Conservation (phyloP, 495 filamentous ascomycete genomes). For the Penicillium soppii region DNA sequence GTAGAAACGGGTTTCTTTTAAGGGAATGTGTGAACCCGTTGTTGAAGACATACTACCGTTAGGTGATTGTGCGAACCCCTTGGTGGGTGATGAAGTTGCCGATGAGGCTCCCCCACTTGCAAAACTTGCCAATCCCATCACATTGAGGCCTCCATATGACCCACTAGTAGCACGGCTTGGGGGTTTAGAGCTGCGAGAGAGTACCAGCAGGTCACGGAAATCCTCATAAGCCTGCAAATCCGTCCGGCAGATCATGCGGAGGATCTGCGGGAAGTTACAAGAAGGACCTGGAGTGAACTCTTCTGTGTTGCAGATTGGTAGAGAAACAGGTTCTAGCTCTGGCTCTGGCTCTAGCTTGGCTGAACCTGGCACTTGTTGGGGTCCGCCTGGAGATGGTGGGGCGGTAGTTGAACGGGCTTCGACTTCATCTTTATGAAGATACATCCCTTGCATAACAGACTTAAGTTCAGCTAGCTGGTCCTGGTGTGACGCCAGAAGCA, state of each 20-base stretch:
- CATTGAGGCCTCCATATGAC: constrained; percentile 62
- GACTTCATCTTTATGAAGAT: constrained; percentile 65
- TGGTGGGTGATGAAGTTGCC: constrained; percentile 39
- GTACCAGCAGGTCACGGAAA: constrained; percentile 73
- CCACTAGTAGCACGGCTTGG: constrained; percentile 66
- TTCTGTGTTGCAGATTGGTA: constrained; percentile 34
- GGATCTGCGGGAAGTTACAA: constrained; percentile 77
- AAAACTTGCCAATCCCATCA: constrained; percentile 57
- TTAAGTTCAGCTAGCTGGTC: constrained; percentile 93
- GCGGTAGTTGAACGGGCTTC: constrained; percentile 60
- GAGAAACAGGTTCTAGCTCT: constrained; percentile 17
- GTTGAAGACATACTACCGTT: constrained; percentile 41
- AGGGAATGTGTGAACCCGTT: constrained; percentile 41
- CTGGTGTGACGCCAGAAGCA: constrained; percentile 83
- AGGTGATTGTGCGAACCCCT: constrained; percentile 39
- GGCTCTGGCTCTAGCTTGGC: constrained; percentile 22
- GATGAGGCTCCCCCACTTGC: constrained; percentile 48
- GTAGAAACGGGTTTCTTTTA: constrained; percentile 93
- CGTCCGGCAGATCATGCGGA: constrained; percentile 78
- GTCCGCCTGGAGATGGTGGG: constrained; percentile 63
- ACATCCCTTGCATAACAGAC: constrained; percentile 84
- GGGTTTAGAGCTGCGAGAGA: constrained; percentile 60
- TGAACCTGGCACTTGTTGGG: constrained; percentile 17
- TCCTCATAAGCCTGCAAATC: constrained; percentile 81
- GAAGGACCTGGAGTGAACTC: constrained; percentile 75